Conservation (phyloP, 139 green algal genomes). For the Chlorella vulgaris region DNA sequence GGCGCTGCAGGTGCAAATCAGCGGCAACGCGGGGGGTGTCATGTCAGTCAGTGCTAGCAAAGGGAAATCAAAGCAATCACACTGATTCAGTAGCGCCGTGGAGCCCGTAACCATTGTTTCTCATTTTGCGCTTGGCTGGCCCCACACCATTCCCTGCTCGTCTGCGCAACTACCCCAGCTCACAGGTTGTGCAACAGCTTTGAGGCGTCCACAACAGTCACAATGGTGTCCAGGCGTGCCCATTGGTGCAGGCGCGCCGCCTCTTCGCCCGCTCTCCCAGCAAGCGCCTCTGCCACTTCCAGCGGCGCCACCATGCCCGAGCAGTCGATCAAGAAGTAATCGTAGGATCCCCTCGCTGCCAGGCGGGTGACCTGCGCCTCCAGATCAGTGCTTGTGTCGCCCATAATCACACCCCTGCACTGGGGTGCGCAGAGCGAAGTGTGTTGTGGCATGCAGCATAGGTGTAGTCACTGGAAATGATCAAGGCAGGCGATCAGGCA, state of each 20-base stretch:
- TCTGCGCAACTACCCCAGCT: too few relatives aligned
- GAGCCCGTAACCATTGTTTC: too few relatives aligned
- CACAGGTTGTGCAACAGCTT: conserved; percentile 61
- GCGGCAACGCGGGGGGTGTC: neutral
- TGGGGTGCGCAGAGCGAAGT: too few relatives aligned
- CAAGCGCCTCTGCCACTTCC: conserved; percentile 68
- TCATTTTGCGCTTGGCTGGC: too few relatives aligned
- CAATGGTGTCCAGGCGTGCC: conserved; percentile 35
- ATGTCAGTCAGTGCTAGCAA: neutral
- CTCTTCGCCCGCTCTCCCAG: conserved; percentile 30
- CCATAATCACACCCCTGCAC: too few relatives aligned
- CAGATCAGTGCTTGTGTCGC: too few relatives aligned
- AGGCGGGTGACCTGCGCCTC: conserved; percentile 30
- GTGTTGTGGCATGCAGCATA: too few relatives aligned
- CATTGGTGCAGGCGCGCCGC: neutral
- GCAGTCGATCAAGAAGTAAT: conserved; percentile 79
- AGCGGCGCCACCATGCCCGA: conserved; percentile 76
- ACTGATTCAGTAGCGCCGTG: too few relatives aligned
- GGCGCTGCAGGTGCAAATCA: conserved; percentile 9
- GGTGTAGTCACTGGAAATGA: too few relatives aligned
- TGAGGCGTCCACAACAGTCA: conserved; percentile 76
- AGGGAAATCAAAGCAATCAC: too few relatives aligned
- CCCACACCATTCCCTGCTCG: too few relatives aligned
- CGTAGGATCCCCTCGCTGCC: conserved; percentile 56
- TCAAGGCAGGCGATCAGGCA: too few relatives aligned